A percentile compares a stretch with the other conserved stretches of the same genome.
These are phyloP conservation scores for Blastobotrys mokoenaii DNA, from an alignment of 805 yeast genomes.

Conservation along the genomic window DNA sequence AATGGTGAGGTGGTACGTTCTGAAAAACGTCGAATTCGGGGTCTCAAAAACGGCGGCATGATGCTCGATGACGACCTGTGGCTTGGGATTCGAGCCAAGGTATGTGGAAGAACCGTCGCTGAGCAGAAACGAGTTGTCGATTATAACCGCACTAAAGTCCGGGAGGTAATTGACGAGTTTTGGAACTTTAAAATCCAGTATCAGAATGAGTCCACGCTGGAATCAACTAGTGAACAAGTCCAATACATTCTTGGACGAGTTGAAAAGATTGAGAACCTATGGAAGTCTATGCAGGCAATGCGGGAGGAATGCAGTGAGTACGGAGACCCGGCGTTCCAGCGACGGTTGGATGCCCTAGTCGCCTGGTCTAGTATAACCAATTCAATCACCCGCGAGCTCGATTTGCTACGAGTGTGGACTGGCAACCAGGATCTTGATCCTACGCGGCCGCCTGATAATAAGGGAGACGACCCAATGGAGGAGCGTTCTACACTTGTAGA, in stretches of 20 bases:
- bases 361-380: slow-evolving; percentile 77
- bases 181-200: slow-evolving; percentile 37
- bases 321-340: slow-evolving; percentile 52
- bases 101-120: slow-evolving; percentile 68
- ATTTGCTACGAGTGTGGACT: slow-evolving; percentile 65
- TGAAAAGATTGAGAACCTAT: slow-evolving; percentile 61
- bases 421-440: slow-evolving; percentile 76
- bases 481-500: slow-evolving; percentile 75
- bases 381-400: slow-evolving; percentile 55
- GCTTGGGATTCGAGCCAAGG: slow-evolving; percentile 79
- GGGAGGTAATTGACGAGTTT: slow-evolving; percentile 62
- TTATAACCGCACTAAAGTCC: slow-evolving; percentile 65
- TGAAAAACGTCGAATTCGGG: slow-evolving; percentile 53
- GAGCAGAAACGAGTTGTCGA: slow-evolving; percentile 65
- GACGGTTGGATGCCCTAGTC: slow-evolving; percentile 63
- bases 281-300: slow-evolving; percentile 78
- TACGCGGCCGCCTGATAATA: slow-evolving; percentile 28
- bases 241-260: slow-evolving; percentile 48
- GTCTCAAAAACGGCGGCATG: slow-evolving; percentile 40
- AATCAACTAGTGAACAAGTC: slow-evolving; percentile 40
- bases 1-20: slow-evolving; percentile 92
- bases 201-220: slow-evolving; percentile 26
- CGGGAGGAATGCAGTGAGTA: slow-evolving; percentile 66
- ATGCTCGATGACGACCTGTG: slow-evolving; percentile 59
- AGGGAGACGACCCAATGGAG: slow-evolving; percentile 29